Conservation (phyloP, 176 grass and related monocot species). For the Aegilops longissima region DNA sequence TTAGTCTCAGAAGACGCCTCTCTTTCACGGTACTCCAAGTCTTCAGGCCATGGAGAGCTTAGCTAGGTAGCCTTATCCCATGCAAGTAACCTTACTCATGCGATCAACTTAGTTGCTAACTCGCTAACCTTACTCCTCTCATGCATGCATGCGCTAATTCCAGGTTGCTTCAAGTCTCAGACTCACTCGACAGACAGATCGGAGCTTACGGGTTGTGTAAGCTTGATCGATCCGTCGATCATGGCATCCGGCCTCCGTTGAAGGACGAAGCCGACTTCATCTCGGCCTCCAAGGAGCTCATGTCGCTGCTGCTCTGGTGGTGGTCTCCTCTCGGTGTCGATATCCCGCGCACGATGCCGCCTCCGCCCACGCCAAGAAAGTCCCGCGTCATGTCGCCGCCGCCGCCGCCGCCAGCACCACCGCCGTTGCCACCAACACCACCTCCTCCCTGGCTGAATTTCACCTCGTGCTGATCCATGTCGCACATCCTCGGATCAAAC, state of each 20-base stretch:
- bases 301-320: slow-evolving; percentile 65
- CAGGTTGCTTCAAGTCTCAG: slow-evolving; percentile 34
- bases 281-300: slow-evolving; percentile 74
- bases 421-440: neutral
- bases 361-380: slow-evolving; percentile 83
- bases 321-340: slow-evolving; percentile 56
- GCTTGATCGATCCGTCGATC: slow-evolving; percentile 29
- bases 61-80: slow-evolving; percentile 29
- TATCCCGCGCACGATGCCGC: slow-evolving; percentile 56
- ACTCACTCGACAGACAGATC: neutral
- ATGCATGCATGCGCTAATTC: slow-evolving; percentile 41
- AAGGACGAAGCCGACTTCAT: slow-evolving; percentile 89
- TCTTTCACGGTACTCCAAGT: slow-evolving; percentile 8
- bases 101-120: slow-evolving; percentile 37
- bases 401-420: neutral
- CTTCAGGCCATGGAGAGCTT: slow-evolving; percentile 31
- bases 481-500: slow-evolving; percentile 59
- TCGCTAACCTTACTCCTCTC: slow-evolving; percentile 13
- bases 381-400: slow-evolving; percentile 78
- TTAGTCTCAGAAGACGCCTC: slow-evolving; percentile 42
- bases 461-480: slow-evolving; percentile 66
- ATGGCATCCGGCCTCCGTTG: slow-evolving; percentile 62
- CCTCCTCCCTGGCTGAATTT: slow-evolving; percentile 58
- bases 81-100: slow-evolving; percentile 35
- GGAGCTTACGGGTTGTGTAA: slow-evolving; percentile 39